Percentiles rank a stretch among this genome's conserved stretches.
These are phyloP conservation scores for Saccharomycopsis malanga DNA, from an alignment of 805 yeast genomes.

Conservation along the genomic window DNA sequence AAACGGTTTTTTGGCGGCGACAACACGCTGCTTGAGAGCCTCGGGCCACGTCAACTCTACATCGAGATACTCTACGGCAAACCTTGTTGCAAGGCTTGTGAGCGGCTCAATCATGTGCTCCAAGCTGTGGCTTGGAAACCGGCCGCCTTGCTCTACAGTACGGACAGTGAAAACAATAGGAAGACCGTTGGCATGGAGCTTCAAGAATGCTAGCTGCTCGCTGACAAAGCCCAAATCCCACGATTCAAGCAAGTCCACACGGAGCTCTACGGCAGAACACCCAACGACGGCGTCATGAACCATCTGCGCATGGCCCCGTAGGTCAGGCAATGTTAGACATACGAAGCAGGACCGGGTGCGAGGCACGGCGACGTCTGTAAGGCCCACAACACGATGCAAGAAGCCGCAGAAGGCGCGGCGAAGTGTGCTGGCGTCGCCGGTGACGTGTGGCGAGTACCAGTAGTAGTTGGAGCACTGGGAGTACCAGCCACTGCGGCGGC, in stretches of 20 bases:
- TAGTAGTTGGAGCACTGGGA: constrained; percentile 69
- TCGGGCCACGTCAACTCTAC: constrained; percentile 67
- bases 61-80: constrained; percentile 78
- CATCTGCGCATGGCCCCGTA: constrained; percentile 37
- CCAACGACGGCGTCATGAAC: constrained; percentile 58
- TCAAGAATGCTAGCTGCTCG: constrained; percentile 62
- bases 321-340: constrained; percentile 62
- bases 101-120: constrained; percentile 44
- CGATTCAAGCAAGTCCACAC: constrained; percentile 63
- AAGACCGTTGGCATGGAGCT: constrained; percentile 50
- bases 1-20: constrained; percentile 46
- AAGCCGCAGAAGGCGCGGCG: constrained; percentile 53
- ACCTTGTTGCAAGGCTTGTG: constrained; percentile 55
- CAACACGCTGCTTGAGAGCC: constrained; percentile 38
- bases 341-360: constrained; percentile 57
- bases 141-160: constrained; percentile 76
- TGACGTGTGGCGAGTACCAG: constrained; percentile 72
- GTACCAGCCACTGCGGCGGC: constrained; percentile 73
- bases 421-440: constrained; percentile 39
- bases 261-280: constrained; percentile 72
- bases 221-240: constrained; percentile 51
- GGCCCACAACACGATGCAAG: constrained; percentile 58
- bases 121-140: constrained; percentile 54
- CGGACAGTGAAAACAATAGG: constrained; percentile 82
- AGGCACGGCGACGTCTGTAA: constrained; percentile 28